Evolutionary conservation across 1,284 basidiomycete species (phyloP).

Genomic region (Austroboletus novae-zelandiae): DNA sequence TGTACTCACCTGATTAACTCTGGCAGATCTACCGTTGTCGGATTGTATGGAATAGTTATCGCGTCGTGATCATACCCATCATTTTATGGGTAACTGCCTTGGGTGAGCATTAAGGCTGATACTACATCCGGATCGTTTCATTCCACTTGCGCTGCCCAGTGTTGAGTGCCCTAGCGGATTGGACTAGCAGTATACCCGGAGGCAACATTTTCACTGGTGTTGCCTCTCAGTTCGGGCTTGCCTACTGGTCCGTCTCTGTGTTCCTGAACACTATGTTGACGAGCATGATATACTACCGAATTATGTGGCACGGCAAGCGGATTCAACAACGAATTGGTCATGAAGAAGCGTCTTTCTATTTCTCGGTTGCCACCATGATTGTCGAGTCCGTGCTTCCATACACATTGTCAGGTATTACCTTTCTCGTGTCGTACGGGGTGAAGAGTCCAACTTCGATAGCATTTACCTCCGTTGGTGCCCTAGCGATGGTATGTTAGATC

Average conservation of each 20-base stretch:
- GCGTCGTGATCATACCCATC: constrained; percentile 12
- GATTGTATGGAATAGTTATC: constrained; percentile 14
- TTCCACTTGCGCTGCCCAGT: constrained; percentile 7
- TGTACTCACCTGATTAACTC: neutral
- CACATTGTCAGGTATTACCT: constrained; percentile 27
- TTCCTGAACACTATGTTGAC: constrained; percentile 20
- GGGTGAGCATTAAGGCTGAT: constrained; percentile 9
- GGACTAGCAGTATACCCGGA: constrained; percentile 13
- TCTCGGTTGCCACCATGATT: constrained; percentile 13
- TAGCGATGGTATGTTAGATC: constrained; percentile 19
- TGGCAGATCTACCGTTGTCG: constrained; percentile 25
- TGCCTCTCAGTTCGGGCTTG: constrained; percentile 12
- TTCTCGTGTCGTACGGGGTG: constrained; percentile 20
- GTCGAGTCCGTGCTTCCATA: constrained; percentile 30
- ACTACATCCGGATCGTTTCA: too few relatives aligned
- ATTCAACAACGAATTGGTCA: constrained; percentile 11
- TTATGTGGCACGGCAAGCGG: constrained; percentile 11
- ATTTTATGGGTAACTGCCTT: constrained; percentile 24
- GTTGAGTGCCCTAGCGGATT: constrained; percentile 16
- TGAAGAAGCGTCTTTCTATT: constrained; percentile 21
- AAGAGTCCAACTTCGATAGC: constrained; percentile 6
- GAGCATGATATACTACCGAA: constrained; percentile 24
- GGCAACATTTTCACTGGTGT: constrained; percentile 20
- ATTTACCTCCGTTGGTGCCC: constrained; percentile 16
- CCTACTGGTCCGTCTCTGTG: constrained; percentile 20